Evolutionary conservation across 2,329 filamentous ascomycete species (phyloP), one percentile per base, ranked within the genome.

Genomic region (Endocalyx cinctus): DNA sequence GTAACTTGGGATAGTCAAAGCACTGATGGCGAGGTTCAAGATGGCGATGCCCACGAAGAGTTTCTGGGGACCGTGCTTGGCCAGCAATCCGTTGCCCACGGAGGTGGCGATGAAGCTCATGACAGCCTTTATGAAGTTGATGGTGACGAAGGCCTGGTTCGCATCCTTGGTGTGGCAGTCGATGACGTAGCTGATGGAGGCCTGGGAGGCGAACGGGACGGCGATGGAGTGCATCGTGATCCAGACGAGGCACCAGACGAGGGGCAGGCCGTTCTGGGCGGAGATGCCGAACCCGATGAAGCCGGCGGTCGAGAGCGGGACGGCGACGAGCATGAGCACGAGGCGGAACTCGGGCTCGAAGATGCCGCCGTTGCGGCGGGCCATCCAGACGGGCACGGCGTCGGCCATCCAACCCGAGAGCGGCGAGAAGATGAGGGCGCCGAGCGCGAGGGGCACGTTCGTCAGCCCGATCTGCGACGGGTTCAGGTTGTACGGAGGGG

Each of bases 281-380:
- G 46, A 23, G 6, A 44, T 33, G 1, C 46, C 46, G 22, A 49
- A 49, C 5, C 46, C 46, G 29, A 49, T 47, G 28, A 49, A 49
- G 26, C 46, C 46, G 3, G 33, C 38, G 3, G 44, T 47, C 2
- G 44, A 46, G 7, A 47, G 29, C 2, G 46, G 46, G 4, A 46
- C 30, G 10, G 46, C 46, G 25, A 49, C 31, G 8, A 29, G 16
- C 46, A 49, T 49, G 22, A 49, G 42, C 3, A 47, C 35, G n/a
- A 49, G 43, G 5, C 46, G 46, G 26, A 49, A 49, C 26, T 49
- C 46, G 5, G 46, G 46, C 27, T 49, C 46, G 32, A 46, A 49
- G 23, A 49, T 34, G 4, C 46, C 46, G 14, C 34, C 31, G 17
- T 49, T 49, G 10, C 44, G 39, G 20, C 43, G 42, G 4, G 46